phyloP scores from a whole-genome alignment of 176 grass and related monocot genomes.

The Cenchrus purpureus region DNA sequence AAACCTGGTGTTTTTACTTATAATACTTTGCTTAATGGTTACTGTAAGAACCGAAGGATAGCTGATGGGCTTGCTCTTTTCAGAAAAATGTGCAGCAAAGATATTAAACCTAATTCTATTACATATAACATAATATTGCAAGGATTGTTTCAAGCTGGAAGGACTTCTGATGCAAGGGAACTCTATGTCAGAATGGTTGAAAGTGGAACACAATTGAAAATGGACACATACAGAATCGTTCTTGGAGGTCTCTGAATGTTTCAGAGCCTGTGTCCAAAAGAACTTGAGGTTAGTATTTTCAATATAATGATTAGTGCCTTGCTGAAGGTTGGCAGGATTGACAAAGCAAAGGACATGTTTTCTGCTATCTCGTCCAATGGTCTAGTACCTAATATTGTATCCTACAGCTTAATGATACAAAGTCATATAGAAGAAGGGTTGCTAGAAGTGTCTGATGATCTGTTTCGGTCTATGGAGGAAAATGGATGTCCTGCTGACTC shows the following conservation, averaged over 20 bases:
- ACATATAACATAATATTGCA: neutral
- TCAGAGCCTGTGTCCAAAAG: neutral
- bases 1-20: neutral
- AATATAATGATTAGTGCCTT: no score
- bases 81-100: neutral
- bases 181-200: no score
- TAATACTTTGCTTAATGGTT: neutral
- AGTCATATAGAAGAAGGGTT: no score
- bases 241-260: neutral
- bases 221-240: neutral
- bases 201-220: neutral
- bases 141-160: neutral
- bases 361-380: no score
- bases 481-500: no score
- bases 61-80: neutral
- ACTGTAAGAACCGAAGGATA: neutral
- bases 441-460: no score
- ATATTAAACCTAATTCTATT: neutral
- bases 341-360: no score
- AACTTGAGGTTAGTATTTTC: neutral
- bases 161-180: neutral
- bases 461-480: no score
- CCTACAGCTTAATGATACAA: no score
- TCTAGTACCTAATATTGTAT: neutral
- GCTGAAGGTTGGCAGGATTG: no score